Evolutionary conservation across 208 protist genomes (phyloP), one percentile per base, ranked within the genome.

Genomic region (Leishmania gerbilli): DNA sequence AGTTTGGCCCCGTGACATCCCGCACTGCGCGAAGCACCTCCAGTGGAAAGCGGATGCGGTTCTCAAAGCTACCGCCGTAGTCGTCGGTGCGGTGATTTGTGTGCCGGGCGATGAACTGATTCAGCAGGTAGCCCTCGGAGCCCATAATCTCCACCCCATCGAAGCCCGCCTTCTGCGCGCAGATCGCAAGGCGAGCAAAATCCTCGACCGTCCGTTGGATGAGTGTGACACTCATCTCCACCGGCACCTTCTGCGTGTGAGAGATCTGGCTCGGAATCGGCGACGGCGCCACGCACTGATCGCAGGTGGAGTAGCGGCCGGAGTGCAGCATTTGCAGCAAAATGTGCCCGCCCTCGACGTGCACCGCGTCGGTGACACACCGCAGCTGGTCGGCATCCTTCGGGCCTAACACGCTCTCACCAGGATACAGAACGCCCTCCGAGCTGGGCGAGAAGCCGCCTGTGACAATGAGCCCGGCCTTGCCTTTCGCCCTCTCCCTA

Each of bases 91-190:
- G 93, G 58, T 95, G 81, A 77, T 99, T 99, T 0, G 95, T 93
- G 65, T 93, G 89, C 17, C 79, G 40, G 7, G 91, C 96, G 37
- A 99, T 77, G 68, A 99, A 99, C 82, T 98, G 93, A 83, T 99
- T 97, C 80, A 99, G 87, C 47, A 99, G 84, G 47, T 95, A 96
- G 31, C 98, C 97, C 78, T 99, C 96, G 62, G 91, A 95, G 27
- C 96, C 94, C 75, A 98, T 95, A 71, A 99, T 93, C 84, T 99
- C 98, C 6, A 99, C 91, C 4, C 97, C 98, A 86, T 99, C 98
- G 75, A 98, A 99, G 13, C 97, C 97, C 0, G 96, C 98, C 67
- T 89, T 92, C 78, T 97, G 84, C n/a, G 98, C 98, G 6, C 98
- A 88, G 56, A 58, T 71, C 2, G 96, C 97, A 74, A 96, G 97